phyloP scores from a whole-genome alignment of 2,329 filamentous ascomycete species.

The Teratosphaeria nubilosa region DNA sequence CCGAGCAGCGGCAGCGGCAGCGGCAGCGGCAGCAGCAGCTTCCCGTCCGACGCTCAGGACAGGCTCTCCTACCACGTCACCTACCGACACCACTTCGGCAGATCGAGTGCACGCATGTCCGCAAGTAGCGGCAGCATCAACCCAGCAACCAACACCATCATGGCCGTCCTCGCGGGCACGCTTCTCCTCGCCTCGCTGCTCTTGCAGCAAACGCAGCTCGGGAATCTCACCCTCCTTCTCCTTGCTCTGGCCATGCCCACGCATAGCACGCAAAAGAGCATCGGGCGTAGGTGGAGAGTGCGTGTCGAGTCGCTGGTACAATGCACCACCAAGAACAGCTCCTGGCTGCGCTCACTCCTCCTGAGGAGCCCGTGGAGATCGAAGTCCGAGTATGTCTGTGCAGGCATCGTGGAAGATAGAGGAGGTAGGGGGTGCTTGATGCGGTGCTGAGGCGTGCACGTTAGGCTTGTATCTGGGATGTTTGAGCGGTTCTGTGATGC shows the following conservation, averaged over 20 bases:
- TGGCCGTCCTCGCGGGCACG: not conserved
- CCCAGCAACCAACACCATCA: not conserved
- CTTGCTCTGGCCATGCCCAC: not conserved
- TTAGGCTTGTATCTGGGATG: not conserved
- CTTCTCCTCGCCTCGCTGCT: not conserved
- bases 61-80: conserved; percentile 9
- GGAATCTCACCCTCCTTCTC: not conserved
- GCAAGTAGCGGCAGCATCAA: too few relatives aligned
- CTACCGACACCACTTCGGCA: conserved; percentile 18
- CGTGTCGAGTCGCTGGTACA: not conserved
- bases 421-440: not conserved
- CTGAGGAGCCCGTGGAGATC: not conserved
- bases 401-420: not conserved
- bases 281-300: too few relatives aligned
- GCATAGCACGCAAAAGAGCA: too few relatives aligned
- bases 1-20: not conserved
- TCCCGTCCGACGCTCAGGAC: conserved; percentile 1
- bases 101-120: not conserved
- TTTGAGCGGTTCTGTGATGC: not conserved
- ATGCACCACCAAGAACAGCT: not conserved
- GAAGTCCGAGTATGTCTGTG: not conserved
- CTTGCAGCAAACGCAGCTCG: not conserved
- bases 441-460: not conserved
- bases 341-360: not conserved
- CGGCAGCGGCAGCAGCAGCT: not conserved